These are phyloP conservation scores for Hippophae tibetana DNA, from an alignment of 306 rosid species.

Conservation along the genomic window DNA sequence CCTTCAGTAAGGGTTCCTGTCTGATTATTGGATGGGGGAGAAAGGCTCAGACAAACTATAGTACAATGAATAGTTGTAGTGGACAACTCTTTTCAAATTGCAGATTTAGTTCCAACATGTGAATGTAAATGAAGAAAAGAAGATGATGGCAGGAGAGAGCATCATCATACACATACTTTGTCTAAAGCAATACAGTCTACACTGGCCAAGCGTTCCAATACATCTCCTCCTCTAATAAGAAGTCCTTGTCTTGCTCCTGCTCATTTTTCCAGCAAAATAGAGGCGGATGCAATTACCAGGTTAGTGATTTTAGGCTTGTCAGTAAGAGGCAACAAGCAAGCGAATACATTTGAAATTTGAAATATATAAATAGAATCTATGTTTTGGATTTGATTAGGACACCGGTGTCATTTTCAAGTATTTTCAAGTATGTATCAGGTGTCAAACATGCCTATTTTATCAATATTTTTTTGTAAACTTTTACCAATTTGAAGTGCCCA, in stretches of 20 bases:
- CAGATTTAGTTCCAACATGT: neutral
- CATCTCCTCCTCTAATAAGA: slow-evolving; percentile 94
- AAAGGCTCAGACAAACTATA: slow-evolving; percentile 8
- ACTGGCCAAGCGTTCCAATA: slow-evolving; percentile 73
- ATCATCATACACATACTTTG: slow-evolving; percentile 44
- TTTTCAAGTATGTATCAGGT: no score
- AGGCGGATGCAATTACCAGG: neutral
- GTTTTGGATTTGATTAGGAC: no score
- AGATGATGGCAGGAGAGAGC: slow-evolving; percentile 1
- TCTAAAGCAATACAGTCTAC: slow-evolving; percentile 74
- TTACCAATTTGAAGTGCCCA: no score
- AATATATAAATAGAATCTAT: neutral
- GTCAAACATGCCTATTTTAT: no score
- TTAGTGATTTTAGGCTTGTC: neutral
- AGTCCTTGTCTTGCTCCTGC: slow-evolving; percentile 97
- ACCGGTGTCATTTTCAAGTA: no score
- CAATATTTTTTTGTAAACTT: no score
- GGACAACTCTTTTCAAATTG: neutral
- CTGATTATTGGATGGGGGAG: slow-evolving; percentile 41
- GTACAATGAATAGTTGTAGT: neutral
- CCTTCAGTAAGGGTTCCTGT: slow-evolving; percentile 97
- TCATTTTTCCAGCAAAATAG: slow-evolving; percentile 16
- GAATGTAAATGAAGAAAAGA: neutral
- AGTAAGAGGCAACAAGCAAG: neutral
- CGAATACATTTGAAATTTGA: neutral